A percentile compares a stretch with the other conserved stretches of the same genome.
phyloP scores from a whole-genome alignment of 257 asterid species.

The Misopates orontium region DNA sequence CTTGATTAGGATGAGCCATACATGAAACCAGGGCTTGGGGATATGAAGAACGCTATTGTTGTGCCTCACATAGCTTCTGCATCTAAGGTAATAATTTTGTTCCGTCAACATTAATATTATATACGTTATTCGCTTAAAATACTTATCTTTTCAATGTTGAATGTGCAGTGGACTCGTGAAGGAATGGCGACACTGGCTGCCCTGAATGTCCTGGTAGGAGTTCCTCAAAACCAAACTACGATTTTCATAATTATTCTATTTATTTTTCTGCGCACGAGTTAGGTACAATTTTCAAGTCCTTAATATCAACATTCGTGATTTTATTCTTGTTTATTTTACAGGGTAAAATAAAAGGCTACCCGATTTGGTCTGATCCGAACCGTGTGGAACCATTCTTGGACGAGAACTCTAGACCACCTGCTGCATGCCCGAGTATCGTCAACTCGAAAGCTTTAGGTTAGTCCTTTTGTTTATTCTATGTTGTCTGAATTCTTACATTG shows the following conservation, averaged over 20 bases:
- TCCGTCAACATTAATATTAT: neutral
- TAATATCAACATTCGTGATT: neutral
- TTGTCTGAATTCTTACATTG: neutral
- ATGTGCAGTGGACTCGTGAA: constrained; percentile 96
- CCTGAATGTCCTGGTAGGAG: constrained; percentile 80
- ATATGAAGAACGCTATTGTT: constrained; percentile 83
- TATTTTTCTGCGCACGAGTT: neutral
- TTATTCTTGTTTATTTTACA: constrained; percentile 22
- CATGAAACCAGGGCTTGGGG: constrained; percentile 92
- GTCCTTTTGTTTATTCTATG: neutral
- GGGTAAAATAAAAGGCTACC: constrained; percentile 92
- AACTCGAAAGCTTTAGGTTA: constrained; percentile 88
- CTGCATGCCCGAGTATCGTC: constrained; percentile 94
- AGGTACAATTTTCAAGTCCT: neutral
- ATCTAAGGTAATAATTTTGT: constrained; percentile 60
- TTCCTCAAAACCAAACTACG: neutral
- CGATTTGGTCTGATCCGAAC: constrained; percentile 76
- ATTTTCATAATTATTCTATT: neutral
- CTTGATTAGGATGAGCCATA: constrained; percentile 78
- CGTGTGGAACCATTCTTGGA: constrained; percentile 67
- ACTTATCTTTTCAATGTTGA: neutral
- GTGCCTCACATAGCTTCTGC: constrained; percentile 99
- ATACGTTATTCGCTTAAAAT: too few species aligned
- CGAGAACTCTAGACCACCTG: constrained; percentile 72
- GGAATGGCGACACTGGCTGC: constrained; percentile 99